A percentile compares a stretch with the other conserved stretches of the same genome.
Evolutionary conservation across 257 asterid genomes (phyloP).

Genomic region (Nemophila menziesii): DNA sequence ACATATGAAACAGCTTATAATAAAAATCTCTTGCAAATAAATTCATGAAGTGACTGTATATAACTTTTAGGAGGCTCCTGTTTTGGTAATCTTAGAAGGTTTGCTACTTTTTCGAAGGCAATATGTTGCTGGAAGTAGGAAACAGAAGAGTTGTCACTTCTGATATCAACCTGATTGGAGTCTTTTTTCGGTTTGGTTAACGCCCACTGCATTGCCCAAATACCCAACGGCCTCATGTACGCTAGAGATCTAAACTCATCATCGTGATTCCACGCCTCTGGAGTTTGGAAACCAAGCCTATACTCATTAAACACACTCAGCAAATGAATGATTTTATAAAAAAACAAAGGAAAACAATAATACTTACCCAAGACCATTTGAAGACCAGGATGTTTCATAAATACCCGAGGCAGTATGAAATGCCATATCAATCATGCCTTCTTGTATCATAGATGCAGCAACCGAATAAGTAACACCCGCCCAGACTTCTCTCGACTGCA

Average conservation of each 20-base stretch:
- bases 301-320: too few species aligned
- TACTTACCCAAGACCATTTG: slow-evolving; percentile 72
- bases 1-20: slow-evolving; percentile 25
- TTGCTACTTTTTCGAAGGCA: slow-evolving; percentile 68
- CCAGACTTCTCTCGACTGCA: slow-evolving; percentile 98
- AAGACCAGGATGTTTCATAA: slow-evolving; percentile 68
- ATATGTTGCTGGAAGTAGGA: slow-evolving; percentile 48
- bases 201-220: slow-evolving; percentile 99
- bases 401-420: slow-evolving; percentile 76
- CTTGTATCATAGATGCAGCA: slow-evolving; percentile 90
- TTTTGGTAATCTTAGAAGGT: slow-evolving; percentile 48
- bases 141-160: slow-evolving; percentile 31
- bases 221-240: slow-evolving; percentile 87
- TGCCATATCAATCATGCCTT: slow-evolving; percentile 62
- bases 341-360: too few species aligned
- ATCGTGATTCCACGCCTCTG: slow-evolving; percentile 69
- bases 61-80: slow-evolving; percentile 54
- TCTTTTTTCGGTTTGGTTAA: slow-evolving; percentile 32
- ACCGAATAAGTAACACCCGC: slow-evolving; percentile 81
- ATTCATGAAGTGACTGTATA: slow-evolving; percentile 27
- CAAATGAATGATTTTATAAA: too few species aligned
- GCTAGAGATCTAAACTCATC: slow-evolving; percentile 62
- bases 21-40: neutral
- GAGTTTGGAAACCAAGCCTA: slow-evolving; percentile 84
- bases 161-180: slow-evolving; percentile 26